These are phyloP conservation scores for Daucus carota DNA, from an alignment of 129 eudicot genomes.

Conservation along the genomic window DNA sequence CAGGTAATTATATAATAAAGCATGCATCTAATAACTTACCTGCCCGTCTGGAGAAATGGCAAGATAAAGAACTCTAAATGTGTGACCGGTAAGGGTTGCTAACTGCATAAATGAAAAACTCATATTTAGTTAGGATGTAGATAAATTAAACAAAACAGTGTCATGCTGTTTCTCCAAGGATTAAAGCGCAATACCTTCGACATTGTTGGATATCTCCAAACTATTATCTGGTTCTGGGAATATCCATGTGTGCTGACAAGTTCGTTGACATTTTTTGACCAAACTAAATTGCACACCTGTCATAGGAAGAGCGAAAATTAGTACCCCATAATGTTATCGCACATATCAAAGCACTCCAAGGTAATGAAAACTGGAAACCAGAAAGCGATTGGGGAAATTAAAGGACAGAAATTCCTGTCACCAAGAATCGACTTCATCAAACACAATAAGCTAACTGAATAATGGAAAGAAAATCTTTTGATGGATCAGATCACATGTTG, in stretches of 20 bases:
- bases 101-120: constrained; percentile 41
- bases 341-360: neutral
- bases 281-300: constrained; percentile 97
- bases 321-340: neutral
- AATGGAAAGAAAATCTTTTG: neutral
- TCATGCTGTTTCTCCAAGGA: neutral
- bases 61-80: constrained; percentile 86
- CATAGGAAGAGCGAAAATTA: constrained; percentile 10
- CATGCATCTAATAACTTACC: constrained; percentile 29
- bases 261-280: constrained; percentile 98
- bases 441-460: neutral
- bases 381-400: neutral
- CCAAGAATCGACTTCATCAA: neutral
- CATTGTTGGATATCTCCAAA: constrained; percentile 98
- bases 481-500: neutral
- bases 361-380: neutral
- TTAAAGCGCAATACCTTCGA: constrained; percentile 57
- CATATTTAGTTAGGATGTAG: neutral
- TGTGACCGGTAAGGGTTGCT: constrained; percentile 93
- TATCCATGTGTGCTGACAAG: constrained; percentile 99
- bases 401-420: neutral
- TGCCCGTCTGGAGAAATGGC: constrained; percentile 98
- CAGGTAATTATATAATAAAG: neutral
- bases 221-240: constrained; percentile 95
- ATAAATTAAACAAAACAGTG: neutral